A percentile compares a stretch with the other conserved stretches of the same genome.
These are phyloP conservation scores for Diaporthe sp. DNA, from an alignment of 2,329 filamentous ascomycete genomes.

Conservation along the genomic window DNA sequence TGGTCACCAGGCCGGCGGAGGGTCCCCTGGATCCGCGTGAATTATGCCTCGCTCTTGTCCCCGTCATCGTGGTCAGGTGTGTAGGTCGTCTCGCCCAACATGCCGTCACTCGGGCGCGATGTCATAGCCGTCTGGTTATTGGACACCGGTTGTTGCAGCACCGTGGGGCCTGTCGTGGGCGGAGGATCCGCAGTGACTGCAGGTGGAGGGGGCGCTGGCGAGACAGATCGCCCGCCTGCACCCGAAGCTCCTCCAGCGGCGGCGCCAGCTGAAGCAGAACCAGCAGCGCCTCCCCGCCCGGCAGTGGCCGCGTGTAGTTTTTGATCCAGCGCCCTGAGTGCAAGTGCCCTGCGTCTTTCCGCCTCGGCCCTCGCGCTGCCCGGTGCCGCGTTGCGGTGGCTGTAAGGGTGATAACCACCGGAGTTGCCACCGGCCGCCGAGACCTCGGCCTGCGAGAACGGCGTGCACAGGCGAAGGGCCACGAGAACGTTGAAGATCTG, in stretches of 20 bases:
- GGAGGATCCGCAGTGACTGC: conserved; percentile 49
- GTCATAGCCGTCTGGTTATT: conserved; percentile 71
- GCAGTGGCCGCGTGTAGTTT: conserved; percentile 86
- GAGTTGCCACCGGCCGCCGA: conserved; percentile 68
- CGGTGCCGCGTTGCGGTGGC: conserved; percentile 67
- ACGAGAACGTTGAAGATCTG: conserved; percentile 82
- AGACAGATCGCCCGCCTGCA: conserved; percentile 12
- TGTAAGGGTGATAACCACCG: conserved; percentile 56
- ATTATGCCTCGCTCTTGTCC: conserved; percentile 42
- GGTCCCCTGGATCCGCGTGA: not conserved
- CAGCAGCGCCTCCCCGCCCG: conserved; percentile 27
- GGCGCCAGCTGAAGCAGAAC: not conserved
- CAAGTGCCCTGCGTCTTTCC: conserved; percentile 88
- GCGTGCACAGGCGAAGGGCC: conserved; percentile 81
- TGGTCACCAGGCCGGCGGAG: not conserved
- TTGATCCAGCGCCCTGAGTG: conserved; percentile 92
- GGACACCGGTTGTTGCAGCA: conserved; percentile 68
- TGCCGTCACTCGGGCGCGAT: conserved; percentile 60
- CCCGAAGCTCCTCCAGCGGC: conserved; percentile 6
- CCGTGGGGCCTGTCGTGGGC: conserved; percentile 64
- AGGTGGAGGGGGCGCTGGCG: conserved; percentile 55
- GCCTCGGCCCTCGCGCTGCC: conserved; percentile 88
- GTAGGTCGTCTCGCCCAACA: conserved; percentile 79
- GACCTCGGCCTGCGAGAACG: conserved; percentile 86
- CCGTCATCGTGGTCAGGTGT: conserved; percentile 70